These are phyloP conservation scores for Flueggea neowawraea DNA, from an alignment of 441 rosid genomes.

Conservation along the genomic window DNA sequence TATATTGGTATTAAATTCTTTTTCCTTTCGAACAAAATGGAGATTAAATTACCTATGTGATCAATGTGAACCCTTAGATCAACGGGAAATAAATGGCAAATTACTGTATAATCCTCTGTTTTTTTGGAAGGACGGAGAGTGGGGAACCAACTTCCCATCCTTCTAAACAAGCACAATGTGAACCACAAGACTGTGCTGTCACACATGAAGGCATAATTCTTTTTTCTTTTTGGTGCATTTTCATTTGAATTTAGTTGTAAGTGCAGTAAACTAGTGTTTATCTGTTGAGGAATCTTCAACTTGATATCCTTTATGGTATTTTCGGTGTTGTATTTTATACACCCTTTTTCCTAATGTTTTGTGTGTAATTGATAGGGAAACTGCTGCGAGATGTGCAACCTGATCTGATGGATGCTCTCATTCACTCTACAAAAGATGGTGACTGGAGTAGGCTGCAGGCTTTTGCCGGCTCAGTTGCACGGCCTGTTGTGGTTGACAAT, in stretches of 20 bases:
- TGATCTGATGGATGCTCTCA: slow-evolving; percentile 74
- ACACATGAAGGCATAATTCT: too few relatives aligned
- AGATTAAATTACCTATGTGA: too few relatives aligned
- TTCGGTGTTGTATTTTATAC: neutral
- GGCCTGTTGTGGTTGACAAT: slow-evolving; percentile 18
- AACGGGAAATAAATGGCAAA: too few relatives aligned
- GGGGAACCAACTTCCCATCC: too few relatives aligned
- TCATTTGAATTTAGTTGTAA: too few relatives aligned
- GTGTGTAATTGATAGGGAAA: slow-evolving; percentile 46
- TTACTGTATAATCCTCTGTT: too few relatives aligned
- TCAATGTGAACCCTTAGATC: too few relatives aligned
- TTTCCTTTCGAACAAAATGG: neutral
- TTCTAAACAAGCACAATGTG: too few relatives aligned
- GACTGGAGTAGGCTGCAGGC: slow-evolving; percentile 54
- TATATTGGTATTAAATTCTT: slow-evolving; percentile 48
- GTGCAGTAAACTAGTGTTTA: too few relatives aligned
- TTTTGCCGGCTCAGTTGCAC: slow-evolving; percentile 34
- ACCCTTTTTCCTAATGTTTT: neutral
- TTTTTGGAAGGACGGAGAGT: too few relatives aligned
- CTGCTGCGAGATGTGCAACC: slow-evolving; percentile 73
- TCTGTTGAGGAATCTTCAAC: neutral
- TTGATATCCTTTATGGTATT: neutral
- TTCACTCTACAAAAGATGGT: slow-evolving; percentile 68
- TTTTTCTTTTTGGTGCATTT: too few relatives aligned
- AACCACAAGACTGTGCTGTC: too few relatives aligned